A percentile compares a stretch with the other conserved stretches of the same genome.
phyloP scores from a whole-genome alignment of 179 eudicot species.

The Carnegiea gigantea region DNA sequence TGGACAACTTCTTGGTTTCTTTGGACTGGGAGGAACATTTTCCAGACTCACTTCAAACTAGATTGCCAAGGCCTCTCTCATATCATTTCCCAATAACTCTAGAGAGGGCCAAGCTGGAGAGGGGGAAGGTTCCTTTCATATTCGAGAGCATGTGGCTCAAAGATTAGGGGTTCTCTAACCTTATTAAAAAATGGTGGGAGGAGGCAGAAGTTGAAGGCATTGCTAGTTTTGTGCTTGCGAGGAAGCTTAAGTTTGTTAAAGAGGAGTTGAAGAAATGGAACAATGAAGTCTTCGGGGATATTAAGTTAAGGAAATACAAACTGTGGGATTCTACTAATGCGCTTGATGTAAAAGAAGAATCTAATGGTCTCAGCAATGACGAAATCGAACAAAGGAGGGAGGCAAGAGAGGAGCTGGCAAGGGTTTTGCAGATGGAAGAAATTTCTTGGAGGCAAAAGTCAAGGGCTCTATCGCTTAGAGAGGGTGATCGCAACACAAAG shows the following conservation, averaged over 20 bases:
- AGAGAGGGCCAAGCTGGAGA: neutral
- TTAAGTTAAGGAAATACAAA: neutral
- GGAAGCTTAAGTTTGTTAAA: neutral
- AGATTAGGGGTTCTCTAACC: neutral
- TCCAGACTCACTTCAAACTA: neutral
- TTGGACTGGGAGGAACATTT: neutral
- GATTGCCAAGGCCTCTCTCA: neutral
- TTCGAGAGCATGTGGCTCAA: neutral
- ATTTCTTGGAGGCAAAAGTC: neutral
- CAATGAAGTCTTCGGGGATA: neutral
- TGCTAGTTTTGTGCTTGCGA: neutral
- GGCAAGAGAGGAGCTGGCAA: neutral
- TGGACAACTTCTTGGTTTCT: neutral
- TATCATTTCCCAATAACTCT: neutral
- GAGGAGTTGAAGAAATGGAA: neutral
- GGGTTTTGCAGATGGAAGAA: neutral
- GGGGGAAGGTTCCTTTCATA: neutral
- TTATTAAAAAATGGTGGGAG: neutral
- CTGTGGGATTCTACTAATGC: neutral
- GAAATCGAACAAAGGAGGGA: neutral
- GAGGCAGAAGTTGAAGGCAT: neutral
- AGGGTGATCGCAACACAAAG: neutral
- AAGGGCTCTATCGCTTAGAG: neutral
- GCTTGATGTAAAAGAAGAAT: neutral
- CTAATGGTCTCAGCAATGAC: neutral